phyloP scores from a whole-genome alignment of 2,329 filamentous ascomycete genomes.

The Fusarium sp. region DNA sequence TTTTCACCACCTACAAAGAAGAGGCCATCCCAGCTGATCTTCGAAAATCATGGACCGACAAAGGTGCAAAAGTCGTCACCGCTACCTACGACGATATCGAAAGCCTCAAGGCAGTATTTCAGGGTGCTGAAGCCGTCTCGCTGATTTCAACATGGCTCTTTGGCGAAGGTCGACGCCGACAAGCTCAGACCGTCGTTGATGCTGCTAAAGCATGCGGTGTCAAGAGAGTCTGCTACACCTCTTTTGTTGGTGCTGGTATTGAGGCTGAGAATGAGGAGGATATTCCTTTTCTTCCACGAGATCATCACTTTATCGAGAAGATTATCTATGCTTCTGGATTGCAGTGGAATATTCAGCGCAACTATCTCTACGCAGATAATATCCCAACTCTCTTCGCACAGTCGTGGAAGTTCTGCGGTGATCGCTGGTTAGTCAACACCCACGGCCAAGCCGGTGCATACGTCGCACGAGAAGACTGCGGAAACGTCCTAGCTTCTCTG shows the following conservation, averaged over 20 bases:
- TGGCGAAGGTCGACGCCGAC: constrained; percentile 35
- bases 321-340: constrained; percentile 39
- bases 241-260: constrained; percentile 39
- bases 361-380: constrained; percentile 42
- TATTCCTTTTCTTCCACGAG: constrained; percentile 41
- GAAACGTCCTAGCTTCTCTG: constrained; percentile 34
- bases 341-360: constrained; percentile 41
- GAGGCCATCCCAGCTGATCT: constrained; percentile 31
- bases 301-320: constrained; percentile 41
- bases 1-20: constrained; percentile 40
- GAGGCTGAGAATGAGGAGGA: constrained; percentile 42
- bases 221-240: constrained; percentile 41
- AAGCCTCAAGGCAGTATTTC: constrained; percentile 39
- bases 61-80: constrained; percentile 34
- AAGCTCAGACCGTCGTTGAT: constrained; percentile 37
- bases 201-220: constrained; percentile 41
- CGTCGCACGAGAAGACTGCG: constrained; percentile 39
- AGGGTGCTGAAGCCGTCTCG: constrained; percentile 41
- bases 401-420: constrained; percentile 41
- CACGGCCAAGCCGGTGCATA: constrained; percentile 40
- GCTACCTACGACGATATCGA: constrained; percentile 41
- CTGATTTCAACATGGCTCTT: constrained; percentile 43
- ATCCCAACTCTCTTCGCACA: constrained; percentile 38
- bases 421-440: constrained; percentile 38
- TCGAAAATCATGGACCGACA: constrained; percentile 33